Evolutionary conservation across 345 rosid genomes (phyloP), one percentile per base, ranked within the genome.

Genomic region (Acer saccharum): DNA sequence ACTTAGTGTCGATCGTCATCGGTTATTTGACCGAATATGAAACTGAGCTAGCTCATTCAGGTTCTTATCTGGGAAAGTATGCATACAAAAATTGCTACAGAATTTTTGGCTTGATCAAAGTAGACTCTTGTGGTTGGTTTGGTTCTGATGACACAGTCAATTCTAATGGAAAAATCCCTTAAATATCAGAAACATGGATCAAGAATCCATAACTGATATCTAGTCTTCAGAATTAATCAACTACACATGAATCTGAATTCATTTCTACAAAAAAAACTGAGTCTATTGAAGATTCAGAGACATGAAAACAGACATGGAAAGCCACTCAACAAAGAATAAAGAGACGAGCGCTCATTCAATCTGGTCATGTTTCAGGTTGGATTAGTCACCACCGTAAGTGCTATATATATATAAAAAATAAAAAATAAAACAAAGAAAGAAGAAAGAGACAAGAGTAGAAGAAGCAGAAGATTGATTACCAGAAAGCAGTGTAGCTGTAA

Each of bases 401-500:
- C 7, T 0, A 32, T 32, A 32, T 32, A 32, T 27, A 27, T 27
- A 27, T 27, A 27, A 0, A 27, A 1, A 27, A 27, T 27, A 27
- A 27, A 32, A 4, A 0, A 32, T 3, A 32, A 32, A 32, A 4
- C 10, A 57, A 20, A 17, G 3, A 57, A 13, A n/a, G 23, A 57
- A 21, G 10, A 43, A 9, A 68, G 16, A 62, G 11, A 70, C 14
- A 12, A 35, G 1, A 55, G 29, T 0, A 35, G 32, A 41, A 32
- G 39, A 7, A 69, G 62, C 3, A 5, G 64, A 68, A 18, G 32
- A 66, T 32, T 16, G 43, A 46, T 69, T 87, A 95, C 98, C 98
- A 90, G 92, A 93, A 91, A 84, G 98, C 87, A 55, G 98, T 91
- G 90, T 89, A 91, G 87, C 90, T 89, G 76, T 91, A 91, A 89